Evolutionary conservation across 176 grass and related monocot genomes (phyloP).

Genomic region (Elymus sibiricus): DNA sequence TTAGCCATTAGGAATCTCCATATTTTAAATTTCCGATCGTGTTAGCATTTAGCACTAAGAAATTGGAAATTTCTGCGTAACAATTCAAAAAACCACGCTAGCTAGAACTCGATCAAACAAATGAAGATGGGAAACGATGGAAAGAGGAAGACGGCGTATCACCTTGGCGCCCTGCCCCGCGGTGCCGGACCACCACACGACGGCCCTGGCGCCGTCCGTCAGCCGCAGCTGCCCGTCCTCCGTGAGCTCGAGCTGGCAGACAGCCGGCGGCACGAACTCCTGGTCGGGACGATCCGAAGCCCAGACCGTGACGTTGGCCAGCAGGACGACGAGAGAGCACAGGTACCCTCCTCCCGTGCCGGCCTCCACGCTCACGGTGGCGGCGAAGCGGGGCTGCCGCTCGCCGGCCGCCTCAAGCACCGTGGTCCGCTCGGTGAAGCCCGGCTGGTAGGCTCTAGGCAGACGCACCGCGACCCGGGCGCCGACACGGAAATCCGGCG

Average conservation of each 20-base stretch:
- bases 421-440: neutral
- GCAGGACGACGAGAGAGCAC: slow-evolving; percentile 36
- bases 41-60: neutral
- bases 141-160: neutral
- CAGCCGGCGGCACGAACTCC: neutral
- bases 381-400: slow-evolving; percentile 12
- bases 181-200: slow-evolving; percentile 33
- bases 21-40: neutral
- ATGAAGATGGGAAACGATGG: neutral
- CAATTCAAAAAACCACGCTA: neutral
- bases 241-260: slow-evolving; percentile 41
- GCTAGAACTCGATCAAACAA: neutral
- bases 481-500: slow-evolving; percentile 29
- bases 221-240: slow-evolving; percentile 31
- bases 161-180: slow-evolving; percentile 36
- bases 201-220: slow-evolving; percentile 26
- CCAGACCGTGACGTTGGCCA: slow-evolving; percentile 48
- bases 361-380: slow-evolving; percentile 26
- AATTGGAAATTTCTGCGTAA: neutral
- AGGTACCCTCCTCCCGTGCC: neutral
- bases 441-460: neutral
- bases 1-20: neutral
- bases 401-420: slow-evolving; percentile 3
- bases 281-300: slow-evolving; percentile 28
- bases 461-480: slow-evolving; percentile 22